phyloP scores from a whole-genome alignment of 805 yeast genomes.

The Candida easanensis region DNA sequence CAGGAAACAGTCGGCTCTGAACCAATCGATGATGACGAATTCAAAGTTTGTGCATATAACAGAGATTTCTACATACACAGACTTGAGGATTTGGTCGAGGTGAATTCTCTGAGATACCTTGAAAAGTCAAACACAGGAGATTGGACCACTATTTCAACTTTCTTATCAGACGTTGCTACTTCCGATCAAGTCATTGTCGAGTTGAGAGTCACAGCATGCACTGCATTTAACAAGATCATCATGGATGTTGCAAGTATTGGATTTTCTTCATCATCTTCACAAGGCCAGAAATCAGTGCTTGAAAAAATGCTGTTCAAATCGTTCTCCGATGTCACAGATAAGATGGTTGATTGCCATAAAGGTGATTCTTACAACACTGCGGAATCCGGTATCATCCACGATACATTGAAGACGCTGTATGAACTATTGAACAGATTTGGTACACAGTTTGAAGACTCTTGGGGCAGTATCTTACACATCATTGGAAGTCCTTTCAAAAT shows the following conservation, averaged over 20 bases:
- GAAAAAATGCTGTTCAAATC: slow-evolving; percentile 50
- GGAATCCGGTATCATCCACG: slow-evolving; percentile 66
- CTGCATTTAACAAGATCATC: slow-evolving; percentile 51
- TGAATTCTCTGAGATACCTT: slow-evolving; percentile 52
- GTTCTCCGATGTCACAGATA: slow-evolving; percentile 42
- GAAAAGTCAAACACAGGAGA: slow-evolving; percentile 35
- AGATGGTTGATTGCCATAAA: slow-evolving; percentile 34
- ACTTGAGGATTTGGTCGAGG: slow-evolving; percentile 48
- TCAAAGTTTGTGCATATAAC: slow-evolving; percentile 48
- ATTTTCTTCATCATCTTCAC: slow-evolving; percentile 7
- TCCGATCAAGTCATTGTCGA: slow-evolving; percentile 42
- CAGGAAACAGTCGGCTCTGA: slow-evolving; percentile 16
- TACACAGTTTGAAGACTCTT: slow-evolving; percentile 52
- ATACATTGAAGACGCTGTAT: slow-evolving; percentile 60
- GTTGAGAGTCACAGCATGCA: slow-evolving; percentile 46
- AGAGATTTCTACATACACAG: slow-evolving; percentile 52
- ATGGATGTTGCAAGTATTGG: slow-evolving; percentile 28
- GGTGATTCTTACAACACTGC: slow-evolving; percentile 42
- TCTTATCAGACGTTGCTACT: slow-evolving; percentile 44
- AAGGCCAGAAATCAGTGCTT: slow-evolving; percentile 25
- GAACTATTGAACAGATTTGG: slow-evolving; percentile 80
- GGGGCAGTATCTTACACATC: slow-evolving; percentile 71
- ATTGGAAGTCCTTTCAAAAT: slow-evolving; percentile 53
- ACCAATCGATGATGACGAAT: slow-evolving; percentile 24
- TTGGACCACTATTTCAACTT: slow-evolving; percentile 48